These are phyloP conservation scores for Emergomyces africanus DNA, from an alignment of 2,329 filamentous ascomycete genomes.

Conservation along the genomic window DNA sequence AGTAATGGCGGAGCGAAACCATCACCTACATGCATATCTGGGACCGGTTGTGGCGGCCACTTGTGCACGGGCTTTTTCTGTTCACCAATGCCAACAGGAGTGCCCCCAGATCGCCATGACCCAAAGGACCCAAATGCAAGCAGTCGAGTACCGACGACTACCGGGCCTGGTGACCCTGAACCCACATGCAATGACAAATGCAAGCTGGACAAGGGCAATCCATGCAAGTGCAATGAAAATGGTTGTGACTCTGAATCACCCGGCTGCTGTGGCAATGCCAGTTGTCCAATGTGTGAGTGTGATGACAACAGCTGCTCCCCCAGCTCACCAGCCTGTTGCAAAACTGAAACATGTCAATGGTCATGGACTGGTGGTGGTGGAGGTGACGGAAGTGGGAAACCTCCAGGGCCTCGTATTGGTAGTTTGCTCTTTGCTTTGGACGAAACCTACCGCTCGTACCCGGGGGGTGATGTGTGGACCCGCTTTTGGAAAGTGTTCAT, in stretches of 20 bases:
- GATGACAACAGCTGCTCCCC: not conserved
- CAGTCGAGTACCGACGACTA: not conserved
- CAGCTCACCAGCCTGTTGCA: conserved; percentile 1
- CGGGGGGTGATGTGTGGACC: not conserved
- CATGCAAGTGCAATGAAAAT: not conserved
- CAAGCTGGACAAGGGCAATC: not conserved
- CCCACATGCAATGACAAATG: not conserved
- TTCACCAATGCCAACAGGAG: not conserved
- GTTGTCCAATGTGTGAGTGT: conserved; percentile 4
- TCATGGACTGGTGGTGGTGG: conserved; percentile 1
- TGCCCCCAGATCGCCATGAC: not conserved
- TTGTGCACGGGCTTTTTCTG: not conserved
- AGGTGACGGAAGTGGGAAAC: conserved; percentile 1
- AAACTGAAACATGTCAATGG: conserved; percentile 3
- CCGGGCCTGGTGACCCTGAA: not conserved
- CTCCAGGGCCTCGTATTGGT: not conserved
- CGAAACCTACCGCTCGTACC: not conserved
- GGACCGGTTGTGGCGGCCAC: not conserved
- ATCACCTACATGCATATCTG: not conserved
- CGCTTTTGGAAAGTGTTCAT: not conserved
- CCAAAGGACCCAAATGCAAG: conserved; percentile 1
- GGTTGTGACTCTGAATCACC: conserved; percentile 3
- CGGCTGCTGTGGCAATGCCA: conserved; percentile 1
- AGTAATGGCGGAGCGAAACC: not conserved
- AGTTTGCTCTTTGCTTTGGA: not conserved